A percentile compares a stretch with the other conserved stretches of the same genome.
phyloP scores from a whole-genome alignment of 768 basidiomycete species.

The Cystobasidiopsis lactophilus region DNA sequence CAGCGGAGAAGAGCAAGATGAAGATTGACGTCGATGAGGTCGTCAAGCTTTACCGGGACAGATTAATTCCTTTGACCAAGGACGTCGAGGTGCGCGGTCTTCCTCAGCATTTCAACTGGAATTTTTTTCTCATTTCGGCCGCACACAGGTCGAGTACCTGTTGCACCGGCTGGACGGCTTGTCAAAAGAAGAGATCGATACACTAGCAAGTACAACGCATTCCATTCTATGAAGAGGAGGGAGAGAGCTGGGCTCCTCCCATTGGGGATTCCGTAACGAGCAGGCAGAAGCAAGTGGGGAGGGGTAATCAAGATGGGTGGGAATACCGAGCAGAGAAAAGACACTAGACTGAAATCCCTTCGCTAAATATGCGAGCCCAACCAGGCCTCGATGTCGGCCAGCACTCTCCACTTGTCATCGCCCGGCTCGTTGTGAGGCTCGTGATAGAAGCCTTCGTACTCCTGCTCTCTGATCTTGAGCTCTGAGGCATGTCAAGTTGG shows the following conservation, averaged over 20 bases:
- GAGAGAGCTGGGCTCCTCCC: too few species aligned
- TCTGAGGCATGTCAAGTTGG: neutral
- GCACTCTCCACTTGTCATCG: constrained; percentile 12
- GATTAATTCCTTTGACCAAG: constrained; percentile 91
- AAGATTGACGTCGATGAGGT: constrained; percentile 89
- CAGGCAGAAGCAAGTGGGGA: too few species aligned
- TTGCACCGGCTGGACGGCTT: constrained; percentile 68
- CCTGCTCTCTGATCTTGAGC: neutral
- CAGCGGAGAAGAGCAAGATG: constrained; percentile 18
- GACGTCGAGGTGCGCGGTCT: constrained; percentile 64
- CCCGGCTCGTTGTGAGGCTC: constrained; percentile 11
- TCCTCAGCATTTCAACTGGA: constrained; percentile 2
- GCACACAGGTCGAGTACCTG: constrained; percentile 73
- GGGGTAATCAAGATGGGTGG: too few species aligned
- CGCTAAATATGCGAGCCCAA: constrained; percentile 1
- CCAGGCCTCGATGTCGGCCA: constrained; percentile 13
- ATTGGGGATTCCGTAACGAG: too few species aligned
- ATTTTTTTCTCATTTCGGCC: neutral
- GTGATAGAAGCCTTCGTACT: constrained; percentile 8
- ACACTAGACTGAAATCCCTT: too few species aligned
- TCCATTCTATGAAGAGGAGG: neutral
- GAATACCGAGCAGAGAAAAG: too few species aligned
- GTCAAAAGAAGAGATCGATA: constrained; percentile 54
- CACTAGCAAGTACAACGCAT: constrained; percentile 25
- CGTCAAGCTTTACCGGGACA: constrained; percentile 76